Conservation (phyloP, 2,329 filamentous ascomycete species). For the Talaromyces albobiverticillius region DNA sequence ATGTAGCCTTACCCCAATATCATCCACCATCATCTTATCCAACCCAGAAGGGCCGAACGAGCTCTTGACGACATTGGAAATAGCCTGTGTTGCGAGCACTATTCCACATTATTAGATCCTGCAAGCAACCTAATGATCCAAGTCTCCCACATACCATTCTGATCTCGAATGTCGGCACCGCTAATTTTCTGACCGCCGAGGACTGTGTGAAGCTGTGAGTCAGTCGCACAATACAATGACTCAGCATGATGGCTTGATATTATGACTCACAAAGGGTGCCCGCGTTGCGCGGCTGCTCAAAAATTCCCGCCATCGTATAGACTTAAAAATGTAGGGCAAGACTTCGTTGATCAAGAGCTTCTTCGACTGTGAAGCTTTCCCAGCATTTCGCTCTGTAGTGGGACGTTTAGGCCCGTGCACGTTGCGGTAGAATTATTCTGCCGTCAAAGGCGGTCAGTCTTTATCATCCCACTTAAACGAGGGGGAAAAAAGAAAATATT, state of each 20-base stretch:
- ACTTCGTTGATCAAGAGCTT: conserved; percentile 8
- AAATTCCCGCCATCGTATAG: conserved; percentile 80
- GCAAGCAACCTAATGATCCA: conserved; percentile 1
- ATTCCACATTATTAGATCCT: conserved; percentile 19
- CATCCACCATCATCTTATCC: conserved; percentile 99
- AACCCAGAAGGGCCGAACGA: conserved; percentile 96
- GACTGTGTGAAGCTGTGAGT: conserved; percentile 54
- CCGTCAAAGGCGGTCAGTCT: conserved; percentile 38
- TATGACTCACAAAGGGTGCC: conserved; percentile 74
- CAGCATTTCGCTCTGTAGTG: conserved; percentile 11
- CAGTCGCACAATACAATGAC: conserved; percentile 12
- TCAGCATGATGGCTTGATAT: background rate
- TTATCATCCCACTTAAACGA: conserved; percentile 39
- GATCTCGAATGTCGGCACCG: conserved; percentile 91
- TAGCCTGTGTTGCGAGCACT: conserved; percentile 94
- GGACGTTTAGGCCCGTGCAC: conserved; percentile 12
- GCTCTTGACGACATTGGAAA: conserved; percentile 98
- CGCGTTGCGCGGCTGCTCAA: conserved; percentile 86
- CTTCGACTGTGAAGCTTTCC: conserved; percentile 10
- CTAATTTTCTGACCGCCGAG: conserved; percentile 97
- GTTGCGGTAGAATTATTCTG: conserved; percentile 38
- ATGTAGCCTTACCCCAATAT: conserved; percentile 73
- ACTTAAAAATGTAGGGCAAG: conserved; percentile 5
- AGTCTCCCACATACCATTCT: conserved; percentile 68
- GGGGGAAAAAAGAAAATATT: conserved; percentile 18